phyloP scores from a whole-genome alignment of 768 basidiomycete genomes.

The Peribolospora kevripleyi region DNA sequence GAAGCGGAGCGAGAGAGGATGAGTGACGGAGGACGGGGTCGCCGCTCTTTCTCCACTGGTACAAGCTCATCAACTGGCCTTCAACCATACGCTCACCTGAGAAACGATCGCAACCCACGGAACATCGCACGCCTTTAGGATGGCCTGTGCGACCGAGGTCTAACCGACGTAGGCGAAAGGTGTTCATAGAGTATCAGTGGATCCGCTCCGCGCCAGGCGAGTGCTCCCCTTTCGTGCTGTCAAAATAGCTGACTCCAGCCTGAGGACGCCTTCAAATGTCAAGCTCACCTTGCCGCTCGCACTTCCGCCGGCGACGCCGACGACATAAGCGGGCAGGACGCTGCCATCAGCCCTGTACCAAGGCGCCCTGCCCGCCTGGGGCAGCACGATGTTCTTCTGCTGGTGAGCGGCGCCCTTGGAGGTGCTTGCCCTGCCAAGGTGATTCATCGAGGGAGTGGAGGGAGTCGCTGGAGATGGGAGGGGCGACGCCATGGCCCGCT shows the following conservation, averaged over 20 bases:
- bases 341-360: conserved; percentile 22
- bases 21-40: neutral
- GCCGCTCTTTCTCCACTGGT: too few species aligned
- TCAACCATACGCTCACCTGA: conserved; percentile 29
- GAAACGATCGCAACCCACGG: conserved; percentile 60
- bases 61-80: neutral
- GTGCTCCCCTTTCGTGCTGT: too few species aligned
- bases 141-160: conserved; percentile 20
- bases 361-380: conserved; percentile 14
- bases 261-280: neutral
- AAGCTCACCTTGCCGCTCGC: conserved; percentile 22
- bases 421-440: too few species aligned
- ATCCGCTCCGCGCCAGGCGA: too few species aligned
- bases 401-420: too few species aligned
- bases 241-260: neutral
- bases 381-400: neutral
- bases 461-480: too few species aligned
- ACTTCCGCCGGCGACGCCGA: conserved; percentile 24
- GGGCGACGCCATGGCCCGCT: too few species aligned
- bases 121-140: conserved; percentile 20
- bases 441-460: too few species aligned
- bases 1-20: neutral
- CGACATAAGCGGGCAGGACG: conserved; percentile 20
- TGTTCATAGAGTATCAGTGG: too few species aligned
- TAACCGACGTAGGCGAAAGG: conserved; percentile 1